phyloP scores from a whole-genome alignment of 805 yeast species.

The Monosporozyma yasuniensis region DNA sequence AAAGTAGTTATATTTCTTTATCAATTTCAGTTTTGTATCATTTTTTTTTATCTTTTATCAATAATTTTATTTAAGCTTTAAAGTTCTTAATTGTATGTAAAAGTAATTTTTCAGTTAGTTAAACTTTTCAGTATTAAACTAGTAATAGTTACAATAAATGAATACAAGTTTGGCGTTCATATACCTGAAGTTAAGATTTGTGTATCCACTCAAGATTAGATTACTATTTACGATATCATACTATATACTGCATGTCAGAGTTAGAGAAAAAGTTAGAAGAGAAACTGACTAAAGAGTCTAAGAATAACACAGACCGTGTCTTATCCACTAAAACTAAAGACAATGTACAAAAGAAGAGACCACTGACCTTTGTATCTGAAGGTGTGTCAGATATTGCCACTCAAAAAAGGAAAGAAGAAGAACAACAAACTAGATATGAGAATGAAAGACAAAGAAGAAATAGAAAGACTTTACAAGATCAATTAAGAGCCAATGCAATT shows the following conservation, averaged over 20 bases:
- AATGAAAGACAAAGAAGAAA: constrained; percentile 15
- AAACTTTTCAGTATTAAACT: neutral
- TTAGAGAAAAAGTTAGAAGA: neutral
- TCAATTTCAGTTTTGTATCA: neutral
- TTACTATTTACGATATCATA: neutral
- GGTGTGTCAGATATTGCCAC: constrained; percentile 21
- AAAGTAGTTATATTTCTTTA: no score
- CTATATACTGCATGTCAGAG: neutral
- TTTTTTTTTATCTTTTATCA: no score
- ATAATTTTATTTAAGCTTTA: neutral
- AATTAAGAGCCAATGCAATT: constrained; percentile 23
- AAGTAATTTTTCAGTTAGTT: neutral
- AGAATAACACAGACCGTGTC: neutral
- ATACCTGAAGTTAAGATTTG: no score
- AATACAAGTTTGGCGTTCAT: neutral
- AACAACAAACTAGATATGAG: constrained; percentile 16
- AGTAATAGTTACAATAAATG: neutral
- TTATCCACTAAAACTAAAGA: neutral
- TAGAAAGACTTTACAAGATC: constrained; percentile 25
- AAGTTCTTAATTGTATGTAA: neutral
- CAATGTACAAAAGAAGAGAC: constrained; percentile 5
- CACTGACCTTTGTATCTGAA: constrained; percentile 22
- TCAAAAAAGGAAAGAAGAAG: constrained; percentile 18
- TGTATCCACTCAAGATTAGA: neutral
- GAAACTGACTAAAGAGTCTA: neutral